These are phyloP conservation scores for Collybiopsis confluens DNA, from an alignment of 768 basidiomycete species.

Conservation along the genomic window DNA sequence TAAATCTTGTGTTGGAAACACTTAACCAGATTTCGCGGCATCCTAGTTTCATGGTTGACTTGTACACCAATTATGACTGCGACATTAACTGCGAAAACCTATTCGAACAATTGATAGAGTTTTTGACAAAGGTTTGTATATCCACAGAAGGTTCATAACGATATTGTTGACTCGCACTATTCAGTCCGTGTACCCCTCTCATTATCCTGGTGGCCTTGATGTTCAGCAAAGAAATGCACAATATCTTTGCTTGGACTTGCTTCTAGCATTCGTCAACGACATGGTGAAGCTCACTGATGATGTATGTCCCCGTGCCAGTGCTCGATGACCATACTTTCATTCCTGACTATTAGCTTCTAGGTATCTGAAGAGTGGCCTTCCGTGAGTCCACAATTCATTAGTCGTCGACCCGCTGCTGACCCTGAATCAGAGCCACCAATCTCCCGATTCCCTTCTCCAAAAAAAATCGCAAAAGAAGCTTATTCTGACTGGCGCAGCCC, in stretches of 20 bases:
- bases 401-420: slow-evolving; percentile 5
- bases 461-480: slow-evolving; percentile 85
- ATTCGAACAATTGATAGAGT: slow-evolving; percentile 84
- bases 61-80: slow-evolving; percentile 96
- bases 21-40: slow-evolving; percentile 76
- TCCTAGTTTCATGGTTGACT: slow-evolving; percentile 91
- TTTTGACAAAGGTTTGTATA: slow-evolving; percentile 72
- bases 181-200: slow-evolving; percentile 78
- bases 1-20: slow-evolving; percentile 87
- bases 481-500: slow-evolving; percentile 74
- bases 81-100: slow-evolving; percentile 96
- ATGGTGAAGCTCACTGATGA: slow-evolving; percentile 67
- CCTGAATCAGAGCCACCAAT: slow-evolving; percentile 44
- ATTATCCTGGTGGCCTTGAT: slow-evolving; percentile 54
- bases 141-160: neutral
- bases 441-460: slow-evolving; percentile 53
- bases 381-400: slow-evolving; percentile 34
- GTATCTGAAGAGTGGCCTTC: slow-evolving; percentile 55
- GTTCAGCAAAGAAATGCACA: slow-evolving; percentile 74
- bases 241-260: slow-evolving; percentile 80
- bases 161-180: slow-evolving; percentile 7
- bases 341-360: slow-evolving; percentile 21
- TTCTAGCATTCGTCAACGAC: slow-evolving; percentile 82
- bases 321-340: slow-evolving; percentile 10
- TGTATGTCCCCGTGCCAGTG: slow-evolving; percentile 38